Conservation (phyloP, 768 basidiomycete genomes). For the Tulasnella sp. region DNA sequence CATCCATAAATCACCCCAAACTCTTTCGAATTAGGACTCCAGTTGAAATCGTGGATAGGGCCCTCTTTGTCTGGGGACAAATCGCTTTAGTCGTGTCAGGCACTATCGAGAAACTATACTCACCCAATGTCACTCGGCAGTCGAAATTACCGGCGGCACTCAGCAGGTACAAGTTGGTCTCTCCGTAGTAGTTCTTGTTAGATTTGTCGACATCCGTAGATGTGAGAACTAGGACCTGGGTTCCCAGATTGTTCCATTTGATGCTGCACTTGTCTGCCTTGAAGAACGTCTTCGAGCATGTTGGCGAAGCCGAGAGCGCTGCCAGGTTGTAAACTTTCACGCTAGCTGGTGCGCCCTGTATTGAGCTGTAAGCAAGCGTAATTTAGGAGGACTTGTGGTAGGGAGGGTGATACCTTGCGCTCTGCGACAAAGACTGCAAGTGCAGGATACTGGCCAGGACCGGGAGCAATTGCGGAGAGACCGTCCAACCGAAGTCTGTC, state of each 20-base stretch:
- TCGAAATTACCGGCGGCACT: conserved; percentile 91
- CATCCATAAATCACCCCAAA: conserved; percentile 96
- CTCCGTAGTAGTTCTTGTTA: conserved; percentile 97
- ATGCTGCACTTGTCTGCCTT: conserved; percentile 89
- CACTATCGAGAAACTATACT: conserved; percentile 13
- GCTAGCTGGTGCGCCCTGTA: conserved; percentile 75
- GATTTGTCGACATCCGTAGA: conserved; percentile 96
- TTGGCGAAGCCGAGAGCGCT: conserved; percentile 49
- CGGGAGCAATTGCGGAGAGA: conserved; percentile 64
- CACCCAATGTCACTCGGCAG: conserved; percentile 57
- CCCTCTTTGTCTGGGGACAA: conserved; percentile 78
- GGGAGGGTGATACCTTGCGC: conserved; percentile 61
- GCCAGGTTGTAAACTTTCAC: conserved; percentile 76
- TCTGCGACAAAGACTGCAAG: conserved; percentile 91
- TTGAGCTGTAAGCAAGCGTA: not conserved
- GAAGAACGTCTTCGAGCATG: conserved; percentile 86
- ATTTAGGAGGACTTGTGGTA: not conserved
- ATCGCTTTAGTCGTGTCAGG: not conserved
- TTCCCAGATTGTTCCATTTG: conserved; percentile 95
- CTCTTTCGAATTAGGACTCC: conserved; percentile 96
- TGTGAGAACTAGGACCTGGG: conserved; percentile 82
- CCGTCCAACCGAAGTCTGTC: conserved; percentile 81
- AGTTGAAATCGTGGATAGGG: conserved; percentile 90
- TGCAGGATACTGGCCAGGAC: conserved; percentile 77
- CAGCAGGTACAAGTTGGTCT: conserved; percentile 89